Evolutionary conservation across 2,329 filamentous ascomycete species (phyloP).

Genomic region (Neoscytalidium dimidiatum): DNA sequence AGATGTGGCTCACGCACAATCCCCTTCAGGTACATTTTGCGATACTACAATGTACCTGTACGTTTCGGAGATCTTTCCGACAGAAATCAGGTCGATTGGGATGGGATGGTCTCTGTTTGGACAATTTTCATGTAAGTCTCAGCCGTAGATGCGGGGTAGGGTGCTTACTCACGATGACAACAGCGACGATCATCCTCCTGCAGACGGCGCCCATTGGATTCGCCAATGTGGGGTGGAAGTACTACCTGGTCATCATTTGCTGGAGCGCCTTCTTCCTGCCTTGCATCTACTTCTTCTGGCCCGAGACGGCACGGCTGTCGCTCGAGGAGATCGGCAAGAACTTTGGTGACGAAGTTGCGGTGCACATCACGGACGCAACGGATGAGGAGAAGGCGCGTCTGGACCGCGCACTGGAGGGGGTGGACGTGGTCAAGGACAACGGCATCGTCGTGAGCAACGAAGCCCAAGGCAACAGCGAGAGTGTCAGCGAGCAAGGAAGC

Average conservation of each 20-base stretch:
- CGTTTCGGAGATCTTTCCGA: slow-evolving; percentile 45
- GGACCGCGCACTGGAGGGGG: slow-evolving; percentile 17
- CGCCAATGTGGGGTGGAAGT: slow-evolving; percentile 51
- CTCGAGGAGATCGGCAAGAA: slow-evolving; percentile 49
- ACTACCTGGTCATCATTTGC: slow-evolving; percentile 45
- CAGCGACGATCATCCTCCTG: slow-evolving; percentile 44
- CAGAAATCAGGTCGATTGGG: slow-evolving; percentile 53
- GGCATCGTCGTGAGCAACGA: slow-evolving; percentile 2
- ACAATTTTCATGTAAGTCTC: slow-evolving; percentile 22
- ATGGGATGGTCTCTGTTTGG: slow-evolving; percentile 56
- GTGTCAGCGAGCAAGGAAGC: neutral
- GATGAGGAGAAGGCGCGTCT: slow-evolving; percentile 23
- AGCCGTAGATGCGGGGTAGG: neutral
- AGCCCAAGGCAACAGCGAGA: neutral
- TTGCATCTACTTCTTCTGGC: slow-evolving; percentile 45
- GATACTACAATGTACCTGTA: slow-evolving; percentile 46
- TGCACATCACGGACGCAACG: slow-evolving; percentile 20
- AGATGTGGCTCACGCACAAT: neutral
- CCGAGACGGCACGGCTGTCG: slow-evolving; percentile 36
- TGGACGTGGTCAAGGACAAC: slow-evolving; percentile 12
- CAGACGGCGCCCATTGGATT: slow-evolving; percentile 38
- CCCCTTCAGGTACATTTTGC: slow-evolving; percentile 38
- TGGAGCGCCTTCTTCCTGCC: slow-evolving; percentile 44
- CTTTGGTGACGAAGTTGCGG: slow-evolving; percentile 50
- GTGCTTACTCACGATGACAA: slow-evolving; percentile 8